phyloP scores from a whole-genome alignment of 176 grass and related monocot species.

The Oryza meyeriana region DNA sequence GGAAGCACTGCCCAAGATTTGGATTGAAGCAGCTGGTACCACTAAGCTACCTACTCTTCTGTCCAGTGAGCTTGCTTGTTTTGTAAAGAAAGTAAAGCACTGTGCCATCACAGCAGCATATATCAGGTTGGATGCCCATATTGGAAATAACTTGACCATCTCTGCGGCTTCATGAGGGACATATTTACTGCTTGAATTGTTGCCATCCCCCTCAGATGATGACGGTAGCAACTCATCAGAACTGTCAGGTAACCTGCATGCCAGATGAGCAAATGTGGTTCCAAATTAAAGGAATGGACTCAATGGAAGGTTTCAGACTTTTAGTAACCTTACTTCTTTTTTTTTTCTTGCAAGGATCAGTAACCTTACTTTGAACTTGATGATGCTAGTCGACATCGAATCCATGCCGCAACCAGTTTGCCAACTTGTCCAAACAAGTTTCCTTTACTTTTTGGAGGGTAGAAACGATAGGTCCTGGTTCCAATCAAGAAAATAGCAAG shows the following conservation, averaged over 20 bases:
- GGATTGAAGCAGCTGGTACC: constrained; percentile 39
- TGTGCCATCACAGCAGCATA: constrained; percentile 14
- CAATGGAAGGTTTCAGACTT: not conserved
- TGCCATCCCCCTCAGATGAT: not conserved
- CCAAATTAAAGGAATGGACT: not conserved
- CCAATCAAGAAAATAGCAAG: constrained; percentile 24
- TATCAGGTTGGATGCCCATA: constrained; percentile 52
- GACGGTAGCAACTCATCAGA: not conserved
- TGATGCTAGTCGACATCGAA: not conserved
- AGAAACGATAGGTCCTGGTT: constrained; percentile 31
- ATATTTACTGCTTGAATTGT: not conserved
- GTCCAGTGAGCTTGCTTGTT: constrained; percentile 45
- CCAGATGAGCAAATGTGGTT: not conserved
- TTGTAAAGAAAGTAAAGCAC: constrained; percentile 45
- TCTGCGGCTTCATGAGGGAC: not conserved
- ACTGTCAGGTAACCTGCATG: not conserved
- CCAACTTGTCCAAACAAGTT: not conserved
- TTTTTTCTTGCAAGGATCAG: no score
- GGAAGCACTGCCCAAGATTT: not conserved
- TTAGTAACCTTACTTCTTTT: not conserved
- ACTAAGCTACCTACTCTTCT: constrained; percentile 30
- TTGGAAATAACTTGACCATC: constrained; percentile 38
- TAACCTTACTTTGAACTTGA: not conserved
- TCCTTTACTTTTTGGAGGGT: not conserved
- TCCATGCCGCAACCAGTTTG: not conserved